Percentiles rank a stretch among this genome's conserved stretches.
Conservation (phyloP, 1,139 yeast species). For the Taphrina sp. region DNA sequence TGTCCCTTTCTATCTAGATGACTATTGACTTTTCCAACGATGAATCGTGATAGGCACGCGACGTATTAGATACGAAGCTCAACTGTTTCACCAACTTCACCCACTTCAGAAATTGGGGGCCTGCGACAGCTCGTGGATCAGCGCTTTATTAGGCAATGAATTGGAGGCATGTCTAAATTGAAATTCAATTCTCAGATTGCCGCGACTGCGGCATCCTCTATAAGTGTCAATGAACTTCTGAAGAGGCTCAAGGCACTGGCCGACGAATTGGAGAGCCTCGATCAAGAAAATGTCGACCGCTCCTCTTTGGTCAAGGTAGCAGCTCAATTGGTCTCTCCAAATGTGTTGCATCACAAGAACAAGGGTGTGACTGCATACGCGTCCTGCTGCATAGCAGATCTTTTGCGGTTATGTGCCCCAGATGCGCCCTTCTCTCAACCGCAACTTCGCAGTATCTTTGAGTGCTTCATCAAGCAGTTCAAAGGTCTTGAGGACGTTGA, state of each 20-base stretch:
- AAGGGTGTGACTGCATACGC: slow-evolving; percentile 67
- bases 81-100: no score
- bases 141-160: not conserved
- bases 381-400: slow-evolving; percentile 74
- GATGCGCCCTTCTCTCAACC: slow-evolving; percentile 79
- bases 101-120: no score
- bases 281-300: slow-evolving; percentile 24
- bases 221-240: slow-evolving; percentile 60
- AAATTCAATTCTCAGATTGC: slow-evolving; percentile 54
- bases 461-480: slow-evolving; percentile 59
- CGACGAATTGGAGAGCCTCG: slow-evolving; percentile 29
- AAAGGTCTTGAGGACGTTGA: slow-evolving; percentile 57
- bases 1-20: no score
- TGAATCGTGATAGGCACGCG: no score
- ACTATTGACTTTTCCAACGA: no score
- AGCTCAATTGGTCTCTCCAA: slow-evolving; percentile 57
- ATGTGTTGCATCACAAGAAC: slow-evolving; percentile 61
- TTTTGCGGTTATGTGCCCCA: slow-evolving; percentile 78
- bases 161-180: slow-evolving; percentile 39
- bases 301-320: slow-evolving; percentile 40
- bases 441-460: slow-evolving; percentile 50
- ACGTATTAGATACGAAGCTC: no score
- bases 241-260: slow-evolving; percentile 43
- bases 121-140: no score
- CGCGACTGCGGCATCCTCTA: slow-evolving; percentile 56